Conservation (phyloP, 768 basidiomycete genomes). For the Agaricus sinodeliciosus region DNA sequence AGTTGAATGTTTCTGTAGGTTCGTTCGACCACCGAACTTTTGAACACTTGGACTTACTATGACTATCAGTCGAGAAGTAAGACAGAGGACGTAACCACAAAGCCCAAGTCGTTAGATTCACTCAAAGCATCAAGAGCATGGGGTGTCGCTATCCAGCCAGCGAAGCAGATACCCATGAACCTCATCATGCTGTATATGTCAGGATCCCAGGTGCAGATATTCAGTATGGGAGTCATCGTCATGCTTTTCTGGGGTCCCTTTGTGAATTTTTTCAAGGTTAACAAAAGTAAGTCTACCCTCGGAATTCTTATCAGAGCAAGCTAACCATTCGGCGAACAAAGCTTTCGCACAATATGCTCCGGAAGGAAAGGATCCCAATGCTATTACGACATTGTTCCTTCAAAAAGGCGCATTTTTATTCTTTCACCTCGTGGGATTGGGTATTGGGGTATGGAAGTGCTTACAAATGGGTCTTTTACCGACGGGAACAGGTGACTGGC, state of each 20-base stretch:
- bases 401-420: slow-evolving; percentile 68
- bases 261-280: slow-evolving; percentile 75
- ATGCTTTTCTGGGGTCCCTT: slow-evolving; percentile 87
- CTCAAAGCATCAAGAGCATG: slow-evolving; percentile 79
- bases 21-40: not conserved
- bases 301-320: not conserved
- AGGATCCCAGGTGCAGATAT: slow-evolving; percentile 91
- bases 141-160: slow-evolving; percentile 79
- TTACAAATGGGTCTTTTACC: slow-evolving; percentile 88
- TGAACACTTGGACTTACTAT: not conserved
- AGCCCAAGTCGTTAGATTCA: slow-evolving; percentile 42
- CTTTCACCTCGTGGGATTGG: slow-evolving; percentile 73
- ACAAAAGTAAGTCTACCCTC: slow-evolving; percentile 50
- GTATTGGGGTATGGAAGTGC: slow-evolving; percentile 90
- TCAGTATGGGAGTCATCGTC: slow-evolving; percentile 94
- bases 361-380: slow-evolving; percentile 44
- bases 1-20: slow-evolving; percentile 26
- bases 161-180: slow-evolving; percentile 93
- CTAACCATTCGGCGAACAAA: slow-evolving; percentile 18
- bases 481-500: slow-evolving; percentile 89
- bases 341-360: slow-evolving; percentile 75
- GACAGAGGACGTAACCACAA: slow-evolving; percentile 30
- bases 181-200: slow-evolving; percentile 99
- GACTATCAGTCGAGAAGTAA: slow-evolving; percentile 34
- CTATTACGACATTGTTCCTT: slow-evolving; percentile 50